Evolutionary conservation across 768 basidiomycete genomes (phyloP).

Genomic region (Mycena epipterygia): DNA sequence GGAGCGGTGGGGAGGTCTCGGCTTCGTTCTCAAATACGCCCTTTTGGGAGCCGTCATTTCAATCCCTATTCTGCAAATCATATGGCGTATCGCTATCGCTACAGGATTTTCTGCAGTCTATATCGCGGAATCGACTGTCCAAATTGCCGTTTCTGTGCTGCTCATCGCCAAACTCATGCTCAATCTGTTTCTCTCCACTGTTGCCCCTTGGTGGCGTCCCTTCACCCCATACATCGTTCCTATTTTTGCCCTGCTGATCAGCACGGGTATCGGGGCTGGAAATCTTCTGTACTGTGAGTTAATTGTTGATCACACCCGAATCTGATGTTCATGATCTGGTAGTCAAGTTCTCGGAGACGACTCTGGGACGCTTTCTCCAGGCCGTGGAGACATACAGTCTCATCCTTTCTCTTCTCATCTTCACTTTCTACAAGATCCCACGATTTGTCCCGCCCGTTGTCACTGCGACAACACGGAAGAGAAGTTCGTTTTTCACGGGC

Average conservation of each 20-base stretch:
- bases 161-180: constrained; percentile 75
- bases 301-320: not conserved
- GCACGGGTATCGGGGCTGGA: constrained; percentile 66
- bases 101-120: constrained; percentile 62
- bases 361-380: constrained; percentile 76
- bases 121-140: constrained; percentile 67
- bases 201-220: constrained; percentile 55
- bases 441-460: constrained; percentile 16
- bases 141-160: constrained; percentile 69
- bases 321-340: constrained; percentile 19
- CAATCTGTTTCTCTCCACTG: constrained; percentile 65
- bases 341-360: constrained; percentile 80
- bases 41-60: constrained; percentile 60
- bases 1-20: constrained; percentile 73
- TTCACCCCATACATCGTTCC: constrained; percentile 63
- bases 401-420: constrained; percentile 69
- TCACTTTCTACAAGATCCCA: constrained; percentile 50
- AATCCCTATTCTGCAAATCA: constrained; percentile 69
- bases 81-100: constrained; percentile 70
- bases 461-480: constrained; percentile 13
- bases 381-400: constrained; percentile 75
- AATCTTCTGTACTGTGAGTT: constrained; percentile 71
- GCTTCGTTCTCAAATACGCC: constrained; percentile 64
- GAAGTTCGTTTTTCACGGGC: constrained; percentile 37
- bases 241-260: constrained; percentile 66